Evolutionary conservation across 2,329 filamentous ascomycete genomes (phyloP).

Genomic region (Gliomastix tumulicola): DNA sequence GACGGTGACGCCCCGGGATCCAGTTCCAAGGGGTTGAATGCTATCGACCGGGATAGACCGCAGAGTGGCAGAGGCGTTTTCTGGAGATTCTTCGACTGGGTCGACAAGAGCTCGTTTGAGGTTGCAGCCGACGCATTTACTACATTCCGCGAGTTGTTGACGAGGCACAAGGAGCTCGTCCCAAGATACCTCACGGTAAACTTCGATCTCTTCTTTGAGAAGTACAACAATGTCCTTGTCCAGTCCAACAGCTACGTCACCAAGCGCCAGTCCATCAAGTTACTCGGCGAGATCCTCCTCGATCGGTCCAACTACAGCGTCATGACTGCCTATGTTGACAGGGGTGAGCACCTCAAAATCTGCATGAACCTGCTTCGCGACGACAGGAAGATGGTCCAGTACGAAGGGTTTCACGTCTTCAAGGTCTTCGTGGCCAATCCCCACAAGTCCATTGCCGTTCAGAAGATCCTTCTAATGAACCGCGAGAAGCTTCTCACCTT

Average conservation of each 20-base stretch:
- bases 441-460: constrained; percentile 93
- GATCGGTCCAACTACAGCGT: constrained; percentile 96
- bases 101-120: constrained; percentile 93
- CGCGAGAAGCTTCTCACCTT: constrained; percentile 85
- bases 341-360: constrained; percentile 92
- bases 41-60: constrained; percentile 67
- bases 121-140: constrained; percentile 96
- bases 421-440: constrained; percentile 99
- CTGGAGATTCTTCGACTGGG: constrained; percentile 97
- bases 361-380: constrained; percentile 97
- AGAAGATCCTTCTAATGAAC: constrained; percentile 95
- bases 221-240: constrained; percentile 81
- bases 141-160: constrained; percentile 93
- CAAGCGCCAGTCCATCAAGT: constrained; percentile 95
- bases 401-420: constrained; percentile 98
- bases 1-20: constrained; percentile 68
- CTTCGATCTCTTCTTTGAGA: constrained; percentile 87
- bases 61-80: constrained; percentile 82
- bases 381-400: constrained; percentile 98
- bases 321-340: constrained; percentile 96
- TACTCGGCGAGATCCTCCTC: constrained; percentile 88
- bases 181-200: constrained; percentile 83
- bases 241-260: constrained; percentile 96
- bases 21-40: constrained; percentile 66
- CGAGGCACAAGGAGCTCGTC: constrained; percentile 87